A percentile compares a stretch with the other conserved stretches of the same genome.
Evolutionary conservation across 768 basidiomycete species (phyloP).

Genomic region (Serendipita indica): DNA sequence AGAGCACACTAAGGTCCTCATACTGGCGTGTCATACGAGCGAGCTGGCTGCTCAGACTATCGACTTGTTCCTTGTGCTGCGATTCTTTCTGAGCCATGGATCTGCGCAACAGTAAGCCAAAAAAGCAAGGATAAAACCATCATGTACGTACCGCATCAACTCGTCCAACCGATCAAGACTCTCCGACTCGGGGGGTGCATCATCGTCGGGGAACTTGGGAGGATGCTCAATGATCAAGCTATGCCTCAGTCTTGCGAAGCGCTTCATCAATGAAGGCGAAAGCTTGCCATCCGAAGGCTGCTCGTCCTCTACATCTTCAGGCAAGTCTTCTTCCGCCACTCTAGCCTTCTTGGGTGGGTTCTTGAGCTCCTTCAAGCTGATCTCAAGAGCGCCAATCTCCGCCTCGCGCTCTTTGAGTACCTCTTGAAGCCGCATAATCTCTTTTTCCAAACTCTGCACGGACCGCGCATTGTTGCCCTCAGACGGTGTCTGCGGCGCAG

Average conservation of each 20-base stretch:
- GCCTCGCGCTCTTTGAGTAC: conserved; percentile 80
- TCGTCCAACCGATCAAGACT: conserved; percentile 72
- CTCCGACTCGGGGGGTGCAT: conserved; percentile 41
- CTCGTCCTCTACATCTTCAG: conserved; percentile 11
- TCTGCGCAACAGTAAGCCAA: conserved; percentile 27
- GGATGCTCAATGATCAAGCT: conserved; percentile 39
- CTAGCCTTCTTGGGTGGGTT: not conserved
- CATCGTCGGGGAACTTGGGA: conserved; percentile 16
- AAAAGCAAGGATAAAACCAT: conserved; percentile 8
- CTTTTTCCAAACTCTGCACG: conserved; percentile 73
- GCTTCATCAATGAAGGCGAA: conserved; percentile 57
- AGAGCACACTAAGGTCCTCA: conserved; percentile 66
- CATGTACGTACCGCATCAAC: conserved; percentile 64
- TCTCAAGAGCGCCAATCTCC: conserved; percentile 71
- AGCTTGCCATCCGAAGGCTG: conserved; percentile 25
- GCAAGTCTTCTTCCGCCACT: conserved; percentile 9
- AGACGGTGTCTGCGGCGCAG: conserved; percentile 34
- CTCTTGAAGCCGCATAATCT: conserved; percentile 90
- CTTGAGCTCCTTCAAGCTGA: conserved; percentile 29
- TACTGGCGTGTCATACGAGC: conserved; percentile 46
- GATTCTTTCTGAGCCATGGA: conserved; percentile 98
- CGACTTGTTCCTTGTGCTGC: conserved; percentile 67
- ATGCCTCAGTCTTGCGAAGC: conserved; percentile 59
- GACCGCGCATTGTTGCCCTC: conserved; percentile 45
- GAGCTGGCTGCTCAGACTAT: conserved; percentile 53